Evolutionary conservation across 2,329 filamentous ascomycete genomes (phyloP).

Genomic region (Colletotrichum tamarilloi): DNA sequence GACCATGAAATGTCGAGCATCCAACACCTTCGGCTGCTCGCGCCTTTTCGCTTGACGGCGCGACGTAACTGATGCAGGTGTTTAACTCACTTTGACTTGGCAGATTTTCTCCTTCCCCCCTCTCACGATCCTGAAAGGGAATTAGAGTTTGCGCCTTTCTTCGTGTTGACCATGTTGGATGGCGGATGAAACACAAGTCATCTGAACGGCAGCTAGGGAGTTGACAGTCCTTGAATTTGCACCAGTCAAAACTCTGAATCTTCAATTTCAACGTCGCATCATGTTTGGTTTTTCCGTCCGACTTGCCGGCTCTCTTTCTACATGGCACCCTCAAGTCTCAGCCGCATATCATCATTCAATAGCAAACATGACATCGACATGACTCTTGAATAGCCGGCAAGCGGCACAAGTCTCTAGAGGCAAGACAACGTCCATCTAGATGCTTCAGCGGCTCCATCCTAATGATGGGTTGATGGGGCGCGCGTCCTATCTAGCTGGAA

Average conservation of each 20-base stretch:
- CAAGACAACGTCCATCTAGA: not conserved
- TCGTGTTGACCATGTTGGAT: slow-evolving; percentile 7
- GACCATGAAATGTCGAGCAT: not conserved
- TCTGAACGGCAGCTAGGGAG: not conserved
- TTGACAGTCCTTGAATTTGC: slow-evolving; percentile 9
- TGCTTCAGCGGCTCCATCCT: not conserved
- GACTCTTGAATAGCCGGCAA: not conserved
- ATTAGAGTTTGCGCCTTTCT: slow-evolving; percentile 7
- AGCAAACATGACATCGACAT: not conserved
- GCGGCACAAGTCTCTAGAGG: not conserved
- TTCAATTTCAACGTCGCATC: slow-evolving; percentile 16
- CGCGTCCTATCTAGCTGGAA: slow-evolving; percentile 6
- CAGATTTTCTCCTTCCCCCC: slow-evolving; percentile 7
- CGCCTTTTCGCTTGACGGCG: not conserved
- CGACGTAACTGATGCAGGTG: not conserved
- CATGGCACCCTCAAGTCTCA: not conserved
- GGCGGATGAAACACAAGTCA: slow-evolving; percentile 17
- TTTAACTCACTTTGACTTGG: not conserved
- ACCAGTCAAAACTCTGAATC: slow-evolving; percentile 21
- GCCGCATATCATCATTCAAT: not conserved
- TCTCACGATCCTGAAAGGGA: not conserved
- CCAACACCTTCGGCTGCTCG: not conserved
- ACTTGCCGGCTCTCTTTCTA: not conserved
- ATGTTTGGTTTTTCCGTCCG: not conserved
- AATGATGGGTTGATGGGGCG: not conserved